Percentiles rank a stretch among this genome's conserved stretches.
Conservation (phyloP, 2,329 filamentous ascomycete species). For the Ceratocystis lukuohia region DNA sequence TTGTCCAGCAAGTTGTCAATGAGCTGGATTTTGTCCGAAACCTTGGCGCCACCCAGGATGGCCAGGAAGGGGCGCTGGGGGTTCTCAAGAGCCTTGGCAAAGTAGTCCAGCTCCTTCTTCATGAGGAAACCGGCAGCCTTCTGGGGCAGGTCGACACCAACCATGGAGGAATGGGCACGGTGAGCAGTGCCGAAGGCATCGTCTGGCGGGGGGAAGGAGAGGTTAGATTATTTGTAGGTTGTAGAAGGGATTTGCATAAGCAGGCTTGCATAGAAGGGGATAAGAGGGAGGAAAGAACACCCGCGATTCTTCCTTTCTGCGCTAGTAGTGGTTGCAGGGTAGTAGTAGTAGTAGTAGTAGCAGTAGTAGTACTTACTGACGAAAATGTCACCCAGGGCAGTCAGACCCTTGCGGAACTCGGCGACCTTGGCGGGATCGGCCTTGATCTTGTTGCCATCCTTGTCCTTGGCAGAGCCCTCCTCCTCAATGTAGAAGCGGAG, state of each 20-base stretch:
- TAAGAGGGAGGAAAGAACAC: background rate
- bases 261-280: background rate
- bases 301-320: no score
- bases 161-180: conserved; percentile 98
- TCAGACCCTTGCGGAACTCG: conserved; percentile 88
- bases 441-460: conserved; percentile 93
- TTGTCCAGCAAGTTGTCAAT: conserved; percentile 98
- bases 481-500: conserved; percentile 96
- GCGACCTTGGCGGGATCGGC: conserved; percentile 87
- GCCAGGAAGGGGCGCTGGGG: conserved; percentile 94
- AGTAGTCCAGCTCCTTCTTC: conserved; percentile 99
- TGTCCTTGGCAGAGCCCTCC: conserved; percentile 90
- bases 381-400: conserved; percentile 86
- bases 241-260: background rate
- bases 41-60: conserved; percentile 95
- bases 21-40: conserved; percentile 98
- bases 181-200: conserved; percentile 98
- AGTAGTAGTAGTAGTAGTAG: conserved; percentile 20
- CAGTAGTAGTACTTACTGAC: conserved; percentile 55
- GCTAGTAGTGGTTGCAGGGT: no score
- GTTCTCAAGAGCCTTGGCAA: conserved; percentile 86
- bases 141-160: conserved; percentile 86
- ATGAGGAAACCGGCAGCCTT: conserved; percentile 97
- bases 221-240: background rate
- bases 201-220: conserved; percentile 15